Percentiles rank a stretch among this genome's conserved stretches.
phyloP scores from a whole-genome alignment of 176 grass and related monocot genomes.

The Aegilops longissima region DNA sequence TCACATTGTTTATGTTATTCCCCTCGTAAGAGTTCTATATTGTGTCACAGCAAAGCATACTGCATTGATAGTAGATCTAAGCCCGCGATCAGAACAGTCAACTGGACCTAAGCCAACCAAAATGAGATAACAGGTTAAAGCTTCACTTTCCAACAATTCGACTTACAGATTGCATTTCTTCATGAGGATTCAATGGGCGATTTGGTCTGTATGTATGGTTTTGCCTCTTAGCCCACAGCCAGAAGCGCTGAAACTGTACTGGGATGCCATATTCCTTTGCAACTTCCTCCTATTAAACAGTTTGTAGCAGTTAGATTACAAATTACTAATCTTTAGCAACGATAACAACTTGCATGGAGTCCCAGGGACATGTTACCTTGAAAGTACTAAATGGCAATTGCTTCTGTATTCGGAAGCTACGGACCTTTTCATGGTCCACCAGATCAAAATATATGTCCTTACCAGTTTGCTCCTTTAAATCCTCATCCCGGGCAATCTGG shows the following conservation, averaged over 20 bases:
- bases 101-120: not conserved
- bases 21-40: not conserved
- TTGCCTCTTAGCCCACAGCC: constrained; percentile 91
- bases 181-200: constrained; percentile 54
- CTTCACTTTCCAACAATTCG: constrained; percentile 11
- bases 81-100: not conserved
- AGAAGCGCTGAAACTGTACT: constrained; percentile 76
- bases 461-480: constrained; percentile 76
- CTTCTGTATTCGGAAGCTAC: constrained; percentile 88
- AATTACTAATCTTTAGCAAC: not conserved
- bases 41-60: constrained; percentile 11
- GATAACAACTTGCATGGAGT: constrained; percentile 21
- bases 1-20: not conserved
- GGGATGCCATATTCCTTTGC: constrained; percentile 87
- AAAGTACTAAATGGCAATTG: constrained; percentile 72
- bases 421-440: constrained; percentile 93
- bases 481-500: constrained; percentile 76
- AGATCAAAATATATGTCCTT: constrained; percentile 89
- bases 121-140: not conserved
- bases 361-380: constrained; percentile 52
- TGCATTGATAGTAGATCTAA: not conserved
- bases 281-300: constrained; percentile 64
- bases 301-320: constrained; percentile 2
- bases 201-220: constrained; percentile 87
- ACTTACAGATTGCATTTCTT: constrained; percentile 72